These are phyloP conservation scores for Mucor piriformis DNA, from an alignment of 371 early-diverging fungal genomes.

Conservation along the genomic window DNA sequence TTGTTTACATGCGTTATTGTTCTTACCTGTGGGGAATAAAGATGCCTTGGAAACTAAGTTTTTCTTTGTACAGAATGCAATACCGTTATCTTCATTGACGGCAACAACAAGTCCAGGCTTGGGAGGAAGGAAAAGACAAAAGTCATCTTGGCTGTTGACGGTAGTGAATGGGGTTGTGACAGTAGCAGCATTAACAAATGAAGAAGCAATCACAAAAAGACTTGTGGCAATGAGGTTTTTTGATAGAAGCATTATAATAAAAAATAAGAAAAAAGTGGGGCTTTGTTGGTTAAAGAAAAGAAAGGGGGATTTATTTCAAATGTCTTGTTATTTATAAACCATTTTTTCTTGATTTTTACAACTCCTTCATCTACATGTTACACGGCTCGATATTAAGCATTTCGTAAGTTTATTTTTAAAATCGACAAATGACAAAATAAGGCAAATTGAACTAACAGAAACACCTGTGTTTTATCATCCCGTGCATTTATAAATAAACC, in stretches of 20 bases:
- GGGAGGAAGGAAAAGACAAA: conserved; percentile 65
- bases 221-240: conserved; percentile 6
- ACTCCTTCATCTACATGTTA: background rate
- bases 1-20: no score
- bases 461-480: no score
- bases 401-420: no score
- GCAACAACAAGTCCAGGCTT: conserved; percentile 59
- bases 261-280: background rate
- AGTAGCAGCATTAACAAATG: conserved; percentile 13
- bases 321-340: no score
- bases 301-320: no score
- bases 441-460: no score
- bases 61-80: conserved; percentile 56
- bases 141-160: conserved; percentile 36
- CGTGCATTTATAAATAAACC: no score
- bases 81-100: conserved; percentile 52
- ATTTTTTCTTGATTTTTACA: no score
- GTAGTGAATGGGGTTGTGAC: conserved; percentile 17
- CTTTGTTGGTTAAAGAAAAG: background rate
- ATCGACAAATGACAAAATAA: no score
- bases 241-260: background rate
- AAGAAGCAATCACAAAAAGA: conserved; percentile 11
- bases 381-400: no score
- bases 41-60: conserved; percentile 46
- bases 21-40: conserved; percentile 49